Percentiles rank a stretch among this genome's conserved stretches.
Conservation (phyloP, 148 eudicot genomes). For the Diospyros lotus region DNA sequence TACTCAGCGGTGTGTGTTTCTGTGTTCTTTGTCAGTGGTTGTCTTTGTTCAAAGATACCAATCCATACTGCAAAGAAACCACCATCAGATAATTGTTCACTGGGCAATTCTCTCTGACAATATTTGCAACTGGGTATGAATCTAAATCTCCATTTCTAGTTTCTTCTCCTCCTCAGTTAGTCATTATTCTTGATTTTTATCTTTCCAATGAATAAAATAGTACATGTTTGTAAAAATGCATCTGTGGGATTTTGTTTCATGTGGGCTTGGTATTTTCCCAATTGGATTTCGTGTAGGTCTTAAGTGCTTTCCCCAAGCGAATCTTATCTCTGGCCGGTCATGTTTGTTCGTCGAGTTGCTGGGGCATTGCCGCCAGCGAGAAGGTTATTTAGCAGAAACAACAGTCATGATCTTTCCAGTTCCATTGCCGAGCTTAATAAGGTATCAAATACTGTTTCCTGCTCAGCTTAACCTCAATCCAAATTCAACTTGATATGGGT, state of each 20-base stretch:
- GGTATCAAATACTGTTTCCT: constrained; percentile 25
- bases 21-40: too few relatives aligned
- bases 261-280: not conserved
- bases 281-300: not conserved
- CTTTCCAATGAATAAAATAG: too few relatives aligned
- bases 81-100: too few relatives aligned
- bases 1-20: too few relatives aligned
- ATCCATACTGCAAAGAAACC: too few relatives aligned
- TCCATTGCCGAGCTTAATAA: constrained; percentile 73
- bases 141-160: too few relatives aligned
- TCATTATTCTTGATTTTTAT: too few relatives aligned
- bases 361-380: constrained; percentile 22
- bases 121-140: too few relatives aligned
- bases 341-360: constrained; percentile 50
- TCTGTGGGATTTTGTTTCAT: constrained; percentile 18
- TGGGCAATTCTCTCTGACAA: too few relatives aligned
- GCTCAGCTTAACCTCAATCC: not conserved
- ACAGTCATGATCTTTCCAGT: constrained; percentile 34
- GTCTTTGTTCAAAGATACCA: too few relatives aligned
- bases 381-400: constrained; percentile 34
- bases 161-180: too few relatives aligned
- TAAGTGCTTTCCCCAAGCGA: not conserved
- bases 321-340: constrained; percentile 12
- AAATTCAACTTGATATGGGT: not conserved
- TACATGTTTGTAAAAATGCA: not conserved